A percentile compares a stretch with the other conserved stretches of the same genome.
These are phyloP conservation scores for Thelonectria olida DNA, from an alignment of 2,329 filamentous ascomycete species.

Conservation along the genomic window DNA sequence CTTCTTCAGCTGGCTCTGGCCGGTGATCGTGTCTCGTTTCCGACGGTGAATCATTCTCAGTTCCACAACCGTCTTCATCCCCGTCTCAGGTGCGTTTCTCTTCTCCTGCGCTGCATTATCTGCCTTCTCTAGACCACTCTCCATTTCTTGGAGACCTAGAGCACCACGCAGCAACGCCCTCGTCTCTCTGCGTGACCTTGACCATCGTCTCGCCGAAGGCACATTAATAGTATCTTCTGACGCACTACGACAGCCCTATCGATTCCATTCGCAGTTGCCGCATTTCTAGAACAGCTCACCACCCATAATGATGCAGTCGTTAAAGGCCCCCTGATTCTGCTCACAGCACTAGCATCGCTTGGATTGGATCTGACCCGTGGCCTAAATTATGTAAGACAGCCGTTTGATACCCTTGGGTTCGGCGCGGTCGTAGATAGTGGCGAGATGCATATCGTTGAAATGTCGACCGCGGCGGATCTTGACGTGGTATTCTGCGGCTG, in stretches of 20 bases:
- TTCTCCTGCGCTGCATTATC: no score
- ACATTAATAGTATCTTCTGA: constrained; percentile 37
- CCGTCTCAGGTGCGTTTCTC: no score
- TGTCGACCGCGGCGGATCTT: constrained; percentile 54
- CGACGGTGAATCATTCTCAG: no score
- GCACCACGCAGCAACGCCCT: no score
- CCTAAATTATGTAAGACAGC: constrained; percentile 60
- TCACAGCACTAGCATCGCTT: constrained; percentile 53
- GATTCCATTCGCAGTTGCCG: constrained; percentile 62
- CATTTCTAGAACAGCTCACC: constrained; percentile 55
- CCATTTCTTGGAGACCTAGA: no score
- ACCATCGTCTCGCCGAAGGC: constrained; percentile 24
- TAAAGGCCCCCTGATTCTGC: constrained; percentile 54
- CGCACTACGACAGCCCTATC: constrained; percentile 47
- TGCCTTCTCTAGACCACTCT: no score
- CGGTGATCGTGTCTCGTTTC: no score
- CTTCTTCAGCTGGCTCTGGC: no score
- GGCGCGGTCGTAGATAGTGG: constrained; percentile 52
- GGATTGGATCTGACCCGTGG: constrained; percentile 53
- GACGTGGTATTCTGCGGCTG: no score
- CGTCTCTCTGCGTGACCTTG: constrained; percentile 24
- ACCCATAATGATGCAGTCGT: constrained; percentile 55
- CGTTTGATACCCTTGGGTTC: constrained; percentile 56
- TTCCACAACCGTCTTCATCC: no score
- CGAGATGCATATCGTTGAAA: constrained; percentile 51